These are phyloP conservation scores for Zizania latifolia DNA, from an alignment of 176 grass and related monocot genomes.

Conservation along the genomic window DNA sequence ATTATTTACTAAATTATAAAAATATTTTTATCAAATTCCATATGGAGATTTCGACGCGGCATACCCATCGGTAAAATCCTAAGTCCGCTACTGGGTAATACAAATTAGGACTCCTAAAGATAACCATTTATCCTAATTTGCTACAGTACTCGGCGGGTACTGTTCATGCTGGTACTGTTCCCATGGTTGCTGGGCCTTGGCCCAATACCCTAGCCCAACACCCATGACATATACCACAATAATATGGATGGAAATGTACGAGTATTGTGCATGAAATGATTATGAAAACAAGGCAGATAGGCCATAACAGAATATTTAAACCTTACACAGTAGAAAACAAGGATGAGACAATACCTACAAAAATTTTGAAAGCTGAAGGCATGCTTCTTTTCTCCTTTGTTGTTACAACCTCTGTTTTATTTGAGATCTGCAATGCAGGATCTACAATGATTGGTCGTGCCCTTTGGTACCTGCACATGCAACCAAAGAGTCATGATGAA, in stretches of 20 bases:
- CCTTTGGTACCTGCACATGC: constrained; percentile 67
- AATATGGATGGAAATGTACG: neutral
- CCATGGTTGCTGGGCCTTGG: no score
- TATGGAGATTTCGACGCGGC: no score
- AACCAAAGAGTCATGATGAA: constrained; percentile 31
- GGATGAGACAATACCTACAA: constrained; percentile 76
- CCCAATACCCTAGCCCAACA: no score
- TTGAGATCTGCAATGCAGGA: constrained; percentile 73
- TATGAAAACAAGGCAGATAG: constrained; percentile 3
- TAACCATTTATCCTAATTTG: no score
- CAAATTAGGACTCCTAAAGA: no score
- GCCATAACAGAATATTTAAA: neutral
- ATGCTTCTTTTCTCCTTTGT: constrained; percentile 97
- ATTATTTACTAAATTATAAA: no score
- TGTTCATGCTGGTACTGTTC: no score
- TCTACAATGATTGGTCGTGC: constrained; percentile 92
- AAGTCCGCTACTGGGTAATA: no score
- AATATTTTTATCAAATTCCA: no score
- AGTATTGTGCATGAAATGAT: neutral
- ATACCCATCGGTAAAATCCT: no score
- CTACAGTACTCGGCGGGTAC: no score
- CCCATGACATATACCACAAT: neutral
- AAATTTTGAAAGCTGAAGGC: constrained; percentile 97
- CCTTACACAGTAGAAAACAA: neutral
- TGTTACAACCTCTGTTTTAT: constrained; percentile 68